phyloP scores from a whole-genome alignment of 257 asterid species.

The Paulownia fortunei region DNA sequence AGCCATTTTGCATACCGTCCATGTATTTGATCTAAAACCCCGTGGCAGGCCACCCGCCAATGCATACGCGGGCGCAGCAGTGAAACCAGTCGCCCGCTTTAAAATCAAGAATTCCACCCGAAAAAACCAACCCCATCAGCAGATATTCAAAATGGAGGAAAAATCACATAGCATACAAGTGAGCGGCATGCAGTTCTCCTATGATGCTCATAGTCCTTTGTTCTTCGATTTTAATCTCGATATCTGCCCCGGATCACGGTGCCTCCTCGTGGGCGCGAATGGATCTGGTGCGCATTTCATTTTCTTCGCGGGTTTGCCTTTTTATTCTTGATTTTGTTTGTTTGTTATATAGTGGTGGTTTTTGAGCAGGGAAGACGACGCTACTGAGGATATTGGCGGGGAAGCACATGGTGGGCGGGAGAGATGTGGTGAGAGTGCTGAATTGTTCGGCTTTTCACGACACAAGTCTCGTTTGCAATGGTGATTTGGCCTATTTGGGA shows the following conservation, averaged over 20 bases:
- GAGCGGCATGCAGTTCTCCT: conserved; percentile 86
- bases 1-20: conserved; percentile 8
- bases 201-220: conserved; percentile 64
- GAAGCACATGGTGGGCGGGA: conserved; percentile 97
- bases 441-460: conserved; percentile 92
- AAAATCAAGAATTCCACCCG: neutral
- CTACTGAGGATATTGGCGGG: conserved; percentile 93
- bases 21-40: conserved; percentile 8
- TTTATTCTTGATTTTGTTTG: neutral
- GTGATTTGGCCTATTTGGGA: conserved; percentile 90
- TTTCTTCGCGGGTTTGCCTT: neutral
- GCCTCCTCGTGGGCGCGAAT: conserved; percentile 96
- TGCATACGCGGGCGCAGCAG: conserved; percentile 1
- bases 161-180: conserved; percentile 60
- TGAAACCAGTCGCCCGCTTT: conserved; percentile 16
- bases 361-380: conserved; percentile 79
- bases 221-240: conserved; percentile 75
- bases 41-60: conserved; percentile 36
- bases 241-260: conserved; percentile 76
- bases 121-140: neutral
- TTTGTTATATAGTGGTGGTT: neutral
- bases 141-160: conserved; percentile 40
- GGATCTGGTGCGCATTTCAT: conserved; percentile 73
- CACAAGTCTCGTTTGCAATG: conserved; percentile 82
- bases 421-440: conserved; percentile 87